Base-by-base conservation (phyloP, 768 basidiomycete species). In the Boletus speciosus region DNA sequence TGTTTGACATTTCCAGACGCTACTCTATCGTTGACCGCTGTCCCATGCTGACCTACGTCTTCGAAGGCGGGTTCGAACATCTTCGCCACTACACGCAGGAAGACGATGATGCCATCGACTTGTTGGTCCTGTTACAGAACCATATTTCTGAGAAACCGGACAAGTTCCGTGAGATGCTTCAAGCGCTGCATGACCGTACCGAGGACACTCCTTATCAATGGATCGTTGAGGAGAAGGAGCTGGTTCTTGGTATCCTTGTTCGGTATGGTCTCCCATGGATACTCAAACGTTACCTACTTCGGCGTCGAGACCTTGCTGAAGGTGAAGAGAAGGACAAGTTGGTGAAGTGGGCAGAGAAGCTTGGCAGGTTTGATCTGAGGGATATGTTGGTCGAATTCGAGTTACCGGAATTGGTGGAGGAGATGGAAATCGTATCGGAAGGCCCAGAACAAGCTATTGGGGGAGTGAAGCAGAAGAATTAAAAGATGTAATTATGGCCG, bases 31-130 rank as follows among this genome's bases (percentile, higher is more conserved):
- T 67, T 29, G 62, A 62, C 3, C 58, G 57, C 15, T 65, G 60
- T 43, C 66, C 64, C 51, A 64, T 68, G 67, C 42, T 67, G 42
- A 61, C 58, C 6, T 67, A 66, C 38, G 66, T 67, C 44, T 60
- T 67, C 36, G 66, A 67, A 1, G 62, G 64, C 43, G 66, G 66
- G 23, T 53, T 67, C 23, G 67, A 67, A 25, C 60, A 67, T 39
- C 62, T 69, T 52, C 51, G 54, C 4, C 47, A 66, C 38, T 69
- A 66, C 40, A 54, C 53, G 16, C 52, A 58, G n/a, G 66, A 67
- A 43, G 67, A 68, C 38, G 62, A 68, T 6, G 58, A 59, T 23
- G 66, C 53, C 27, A 63, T 67, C 47, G 55, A 68, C 23, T 41
- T 66, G 45, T 40, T 68, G 52, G 40, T 58, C 11, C 42, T 44